A percentile compares a stretch with the other conserved stretches of the same genome.
These are phyloP conservation scores for Bacterosira constricta DNA, from an alignment of 108 stramenopile genomes.

Conservation along the genomic window DNA sequence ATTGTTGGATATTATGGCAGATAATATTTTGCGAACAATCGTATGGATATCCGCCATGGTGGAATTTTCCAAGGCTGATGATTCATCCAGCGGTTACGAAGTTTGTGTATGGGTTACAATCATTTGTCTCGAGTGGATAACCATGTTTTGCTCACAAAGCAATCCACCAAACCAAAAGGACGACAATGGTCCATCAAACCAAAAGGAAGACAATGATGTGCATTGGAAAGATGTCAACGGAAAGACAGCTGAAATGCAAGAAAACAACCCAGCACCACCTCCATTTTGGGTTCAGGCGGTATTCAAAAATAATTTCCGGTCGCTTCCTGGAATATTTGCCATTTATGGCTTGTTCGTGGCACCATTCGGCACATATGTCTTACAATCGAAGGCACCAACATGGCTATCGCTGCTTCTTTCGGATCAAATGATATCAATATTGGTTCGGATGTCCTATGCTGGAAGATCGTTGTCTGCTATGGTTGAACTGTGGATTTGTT, in stretches of 20 bases:
- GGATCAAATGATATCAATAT: slow-evolving; percentile 1
- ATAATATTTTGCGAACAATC: slow-evolving; percentile 60
- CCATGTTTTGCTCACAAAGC: slow-evolving; percentile 58
- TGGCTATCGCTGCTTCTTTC: slow-evolving; percentile 29
- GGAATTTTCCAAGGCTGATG: slow-evolving; percentile 4
- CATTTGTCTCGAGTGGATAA: slow-evolving; percentile 66
- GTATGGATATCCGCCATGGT: slow-evolving; percentile 56
- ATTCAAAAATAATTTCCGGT: slow-evolving; percentile 64
- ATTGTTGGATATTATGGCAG: slow-evolving; percentile 63
- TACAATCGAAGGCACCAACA: not conserved
- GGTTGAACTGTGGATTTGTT: slow-evolving; percentile 48
- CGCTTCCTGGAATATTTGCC: slow-evolving; percentile 41
- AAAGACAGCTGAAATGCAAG: not conserved
- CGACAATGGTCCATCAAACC: not conserved
- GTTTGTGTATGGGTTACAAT: slow-evolving; percentile 21
- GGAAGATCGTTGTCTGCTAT: slow-evolving; percentile 22
- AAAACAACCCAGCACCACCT: too few species aligned
- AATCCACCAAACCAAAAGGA: slow-evolving; percentile 32
- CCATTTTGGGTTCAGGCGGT: slow-evolving; percentile 53
- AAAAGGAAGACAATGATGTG: not conserved
- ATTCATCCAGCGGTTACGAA: not conserved
- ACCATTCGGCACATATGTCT: slow-evolving; percentile 33
- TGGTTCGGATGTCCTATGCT: slow-evolving; percentile 25
- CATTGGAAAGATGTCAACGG: slow-evolving; percentile 42
- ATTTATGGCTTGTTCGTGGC: slow-evolving; percentile 58